Evolutionary conservation across 1,284 basidiomycete genomes (phyloP).

Genomic region (Inonotus obliquus): DNA sequence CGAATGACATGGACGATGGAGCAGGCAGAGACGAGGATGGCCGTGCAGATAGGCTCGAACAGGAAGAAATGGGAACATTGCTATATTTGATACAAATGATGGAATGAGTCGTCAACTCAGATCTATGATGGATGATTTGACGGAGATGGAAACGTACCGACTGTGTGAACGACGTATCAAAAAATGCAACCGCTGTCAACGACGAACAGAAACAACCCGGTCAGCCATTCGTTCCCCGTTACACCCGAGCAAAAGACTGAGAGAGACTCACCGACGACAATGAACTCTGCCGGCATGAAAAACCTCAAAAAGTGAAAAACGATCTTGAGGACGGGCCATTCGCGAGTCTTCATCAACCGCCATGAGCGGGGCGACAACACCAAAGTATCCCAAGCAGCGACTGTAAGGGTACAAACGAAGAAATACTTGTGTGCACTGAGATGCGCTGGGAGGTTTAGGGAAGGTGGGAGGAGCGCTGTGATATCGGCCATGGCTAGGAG

Average conservation of each 20-base stretch:
- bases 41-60: slow-evolving; percentile 80
- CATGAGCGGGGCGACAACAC: slow-evolving; percentile 74
- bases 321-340: slow-evolving; percentile 73
- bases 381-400: slow-evolving; percentile 81
- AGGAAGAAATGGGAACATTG: slow-evolving; percentile 68
- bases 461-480: slow-evolving; percentile 40
- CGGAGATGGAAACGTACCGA: slow-evolving; percentile 34
- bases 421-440: slow-evolving; percentile 82
- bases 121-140: not conserved
- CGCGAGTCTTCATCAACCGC: slow-evolving; percentile 58
- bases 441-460: slow-evolving; percentile 66
- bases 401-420: slow-evolving; percentile 78
- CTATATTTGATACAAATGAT: slow-evolving; percentile 29
- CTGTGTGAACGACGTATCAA: slow-evolving; percentile 63
- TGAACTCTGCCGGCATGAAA: slow-evolving; percentile 74
- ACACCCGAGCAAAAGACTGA: not conserved
- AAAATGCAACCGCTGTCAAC: slow-evolving; percentile 67
- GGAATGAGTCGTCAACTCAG: not conserved
- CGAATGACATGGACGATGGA: slow-evolving; percentile 73
- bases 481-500: slow-evolving; percentile 21
- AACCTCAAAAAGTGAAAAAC: slow-evolving; percentile 68
- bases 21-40: slow-evolving; percentile 63
- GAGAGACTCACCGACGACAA: slow-evolving; percentile 55
- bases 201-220: not conserved
- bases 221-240: slow-evolving; percentile 7